These are phyloP conservation scores for Gracilaria gracilis DNA, from an alignment of 23 red algal species.

Conservation along the genomic window DNA sequence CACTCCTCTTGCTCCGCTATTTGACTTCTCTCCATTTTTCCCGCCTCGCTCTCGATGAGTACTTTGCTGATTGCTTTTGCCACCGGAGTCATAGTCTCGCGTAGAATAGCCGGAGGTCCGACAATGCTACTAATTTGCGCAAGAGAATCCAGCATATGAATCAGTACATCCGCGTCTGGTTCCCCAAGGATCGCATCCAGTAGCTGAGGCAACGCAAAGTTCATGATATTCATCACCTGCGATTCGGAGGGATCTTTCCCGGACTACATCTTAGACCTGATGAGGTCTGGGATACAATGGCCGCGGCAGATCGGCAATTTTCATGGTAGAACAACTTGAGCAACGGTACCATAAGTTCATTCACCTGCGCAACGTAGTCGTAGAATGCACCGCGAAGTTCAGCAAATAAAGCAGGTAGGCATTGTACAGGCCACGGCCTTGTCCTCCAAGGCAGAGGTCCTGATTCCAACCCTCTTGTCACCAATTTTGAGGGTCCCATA, in stretches of 20 bases:
- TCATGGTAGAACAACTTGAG: slow-evolving; percentile 98
- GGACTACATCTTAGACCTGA: slow-evolving; percentile 74
- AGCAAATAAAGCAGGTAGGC: slow-evolving; percentile 89
- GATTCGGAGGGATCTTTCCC: slow-evolving; percentile 51
- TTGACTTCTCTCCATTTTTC: slow-evolving; percentile 76
- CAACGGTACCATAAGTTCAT: slow-evolving; percentile 88
- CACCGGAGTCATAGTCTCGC: slow-evolving; percentile 42
- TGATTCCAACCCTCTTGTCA: slow-evolving; percentile 94
- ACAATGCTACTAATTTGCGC: slow-evolving; percentile 59
- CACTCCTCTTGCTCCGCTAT: slow-evolving; percentile 77
- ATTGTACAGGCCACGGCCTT: slow-evolving; percentile 90
- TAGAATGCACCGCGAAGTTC: slow-evolving; percentile 90
- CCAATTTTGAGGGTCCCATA: slow-evolving; percentile 86
- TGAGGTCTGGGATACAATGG: slow-evolving; percentile 87
- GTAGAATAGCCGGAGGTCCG: slow-evolving; percentile 51
- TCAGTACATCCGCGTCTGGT: slow-evolving; percentile 91
- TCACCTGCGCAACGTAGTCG: slow-evolving; percentile 83
- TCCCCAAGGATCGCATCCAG: slow-evolving; percentile 80
- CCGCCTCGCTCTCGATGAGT: slow-evolving; percentile 75
- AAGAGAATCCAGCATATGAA: slow-evolving; percentile 84
- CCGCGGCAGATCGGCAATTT: slow-evolving; percentile 83
- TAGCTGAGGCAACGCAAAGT: slow-evolving; percentile 80
- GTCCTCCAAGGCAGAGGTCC: slow-evolving; percentile 90
- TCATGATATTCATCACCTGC: slow-evolving; percentile 63
- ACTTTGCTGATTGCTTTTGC: slow-evolving; percentile 68